Base-by-base conservation (phyloP, 2,329 filamentous ascomycete genomes). In the Paraphoma sp. region DNA sequence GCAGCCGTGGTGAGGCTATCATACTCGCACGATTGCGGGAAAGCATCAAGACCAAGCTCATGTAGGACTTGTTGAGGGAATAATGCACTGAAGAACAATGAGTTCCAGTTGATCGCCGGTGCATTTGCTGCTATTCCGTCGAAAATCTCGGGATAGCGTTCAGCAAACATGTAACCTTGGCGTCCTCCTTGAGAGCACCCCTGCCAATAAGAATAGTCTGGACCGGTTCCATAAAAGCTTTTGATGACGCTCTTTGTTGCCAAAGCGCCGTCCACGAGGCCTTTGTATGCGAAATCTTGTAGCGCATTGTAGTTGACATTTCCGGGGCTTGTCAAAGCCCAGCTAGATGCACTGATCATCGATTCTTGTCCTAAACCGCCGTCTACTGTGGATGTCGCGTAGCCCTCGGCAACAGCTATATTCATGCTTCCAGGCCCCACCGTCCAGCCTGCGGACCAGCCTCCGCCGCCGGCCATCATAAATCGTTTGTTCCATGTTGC, bases 101-200 rank as follows among this genome's bases (percentile, higher is more conserved):
- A 59, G 38, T 5, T 48, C 63, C 55, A 64, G 38, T 62, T 59
- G 31, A 68, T 52, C 0, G 63, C 69, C 3, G 73, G 73, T 0
- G 71, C 73, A 4, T 31, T 51, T 2, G 73, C 73, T 2, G 64
- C 47, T 28, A 76, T 72, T 0, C 73, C 72, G 56, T 76, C 68
- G 40, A 62, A 71, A 1, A 59, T 57, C 1, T 60, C 57, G 0
- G 71, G 71, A 57, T 70, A 75, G 9, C 62, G 53, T 50, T 75
- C 71, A 4, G 71, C 72, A 31, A 73, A 36, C 51, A 63, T 63
- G 33, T 66, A 57, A 0, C 70, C 74, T 47, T 76, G 72, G 5
- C 73, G 54, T 7, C 73, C 73, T 18, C 72, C 72, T 17, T 69
- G 62, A 1, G 73, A 75, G 53, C 74, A 76, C 55, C 67, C 73